phyloP scores from a whole-genome alignment of 208 protist species.

The Endotrypanum monterogeii region DNA sequence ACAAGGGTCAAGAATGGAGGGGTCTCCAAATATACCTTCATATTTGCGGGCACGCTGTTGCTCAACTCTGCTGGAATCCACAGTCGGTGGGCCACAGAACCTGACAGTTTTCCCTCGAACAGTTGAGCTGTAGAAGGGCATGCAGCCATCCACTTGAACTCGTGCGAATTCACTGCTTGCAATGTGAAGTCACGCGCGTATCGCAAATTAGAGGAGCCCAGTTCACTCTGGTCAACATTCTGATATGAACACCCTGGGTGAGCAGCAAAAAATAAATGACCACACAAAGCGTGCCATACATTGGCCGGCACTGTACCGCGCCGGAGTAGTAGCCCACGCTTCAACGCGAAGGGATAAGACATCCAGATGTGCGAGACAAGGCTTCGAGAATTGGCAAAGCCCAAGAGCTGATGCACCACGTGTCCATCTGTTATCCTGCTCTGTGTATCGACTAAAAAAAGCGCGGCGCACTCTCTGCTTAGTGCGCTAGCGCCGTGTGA shows the following conservation, averaged over 20 bases:
- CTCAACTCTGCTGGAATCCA: too few species aligned
- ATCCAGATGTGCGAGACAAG: slow-evolving; percentile 8
- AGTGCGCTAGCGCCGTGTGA: neutral
- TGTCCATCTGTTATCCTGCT: neutral
- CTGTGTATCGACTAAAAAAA: neutral
- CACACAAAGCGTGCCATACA: slow-evolving; percentile 23
- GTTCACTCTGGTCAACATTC: neutral
- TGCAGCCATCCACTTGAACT: too few species aligned
- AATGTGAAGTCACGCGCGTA: too few species aligned
- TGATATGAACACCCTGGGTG: neutral
- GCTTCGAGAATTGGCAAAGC: neutral
- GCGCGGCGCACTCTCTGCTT: neutral
- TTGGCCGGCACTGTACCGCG: slow-evolving; percentile 9
- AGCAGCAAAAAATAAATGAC: slow-evolving; percentile 6
- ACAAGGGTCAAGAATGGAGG: too few species aligned
- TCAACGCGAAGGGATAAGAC: neutral
- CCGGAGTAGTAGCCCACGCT: neutral
- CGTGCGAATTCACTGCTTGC: too few species aligned
- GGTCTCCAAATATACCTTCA: too few species aligned
- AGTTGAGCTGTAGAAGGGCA: too few species aligned
- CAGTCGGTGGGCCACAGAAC: too few species aligned
- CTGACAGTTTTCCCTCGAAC: too few species aligned
- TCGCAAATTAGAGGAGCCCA: too few species aligned
- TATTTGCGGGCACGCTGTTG: too few species aligned
- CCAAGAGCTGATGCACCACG: slow-evolving; percentile 9